Base-by-base conservation (phyloP, 148 eudicot genomes). In the Camellia granthamiana region DNA sequence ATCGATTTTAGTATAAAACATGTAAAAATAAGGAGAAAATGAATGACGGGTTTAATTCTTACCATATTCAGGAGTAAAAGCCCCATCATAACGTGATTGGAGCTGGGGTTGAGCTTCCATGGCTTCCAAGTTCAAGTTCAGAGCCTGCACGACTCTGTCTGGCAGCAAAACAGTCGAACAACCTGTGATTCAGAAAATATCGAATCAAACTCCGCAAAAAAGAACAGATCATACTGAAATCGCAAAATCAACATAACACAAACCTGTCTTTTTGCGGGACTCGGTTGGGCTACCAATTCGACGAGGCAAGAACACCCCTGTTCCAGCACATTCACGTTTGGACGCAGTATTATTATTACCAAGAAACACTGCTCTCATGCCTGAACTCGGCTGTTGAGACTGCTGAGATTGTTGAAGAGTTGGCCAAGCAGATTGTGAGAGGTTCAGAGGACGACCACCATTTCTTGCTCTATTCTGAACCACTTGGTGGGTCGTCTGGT, bases 261-360 rank as follows among this genome's bases (percentile, higher is more conserved):
- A 7, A 78, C 80, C 92, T 75, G 87, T 78, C 65, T 88, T 92
- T 75, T 89, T 92, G 13, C 88, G 84, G 21, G 88, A 52, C 38
- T 85, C 90, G 5, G 86, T 3, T 0, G 85, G 76, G 14, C 77
- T 43, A 0, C 88, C 84, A 5, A 77, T 69, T 16, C 83, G 83
- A 8, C 97, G 84, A 13, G 97, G 97, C 51, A 93, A 75, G 74
- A 93, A 93, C 2, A 93, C 97, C 0, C 97, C 97, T 0, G 97
- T 93, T 2, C 97, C 95, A 1, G 83, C 86, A 23, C 84, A 79
- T 74, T 89, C 91, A 44, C 88, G 83, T 64, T 83, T 86, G 8
- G 83, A 41, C 13, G 59, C 85, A 51, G 81, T 67, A 23, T 83
- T 78, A 4, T 86, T 67, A 23, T 83, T 78, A 4, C 87, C 90